Percentiles rank a stretch among this genome's conserved stretches.
These are phyloP conservation scores for Cyclotella choctawhatcheeana DNA, from an alignment of 108 stramenopile species.

Conservation along the genomic window DNA sequence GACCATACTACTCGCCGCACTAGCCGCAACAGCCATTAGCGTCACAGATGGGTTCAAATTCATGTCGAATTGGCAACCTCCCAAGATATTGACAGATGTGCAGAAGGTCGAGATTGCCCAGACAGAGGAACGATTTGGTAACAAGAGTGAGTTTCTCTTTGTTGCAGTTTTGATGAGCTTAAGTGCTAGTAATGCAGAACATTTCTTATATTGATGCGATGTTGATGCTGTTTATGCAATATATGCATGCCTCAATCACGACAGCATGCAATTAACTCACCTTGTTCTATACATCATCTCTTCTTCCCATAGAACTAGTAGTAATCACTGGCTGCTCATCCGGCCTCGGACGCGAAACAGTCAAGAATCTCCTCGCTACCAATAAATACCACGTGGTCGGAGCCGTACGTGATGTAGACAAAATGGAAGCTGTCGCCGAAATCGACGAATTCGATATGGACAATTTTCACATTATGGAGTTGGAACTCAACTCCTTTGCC, in stretches of 20 bases:
- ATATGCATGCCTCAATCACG: too few relatives aligned
- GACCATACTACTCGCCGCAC: constrained; percentile 47
- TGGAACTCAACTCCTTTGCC: constrained; percentile 88
- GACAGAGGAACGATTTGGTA: constrained; percentile 72
- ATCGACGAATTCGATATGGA: constrained; percentile 78
- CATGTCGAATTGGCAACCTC: constrained; percentile 75
- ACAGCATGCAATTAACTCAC: constrained; percentile 1
- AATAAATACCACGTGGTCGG: constrained; percentile 89
- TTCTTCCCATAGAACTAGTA: constrained; percentile 70
- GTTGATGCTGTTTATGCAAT: not conserved
- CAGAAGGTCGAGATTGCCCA: constrained; percentile 60
- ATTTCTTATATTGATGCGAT: too few relatives aligned
- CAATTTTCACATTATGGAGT: constrained; percentile 86
- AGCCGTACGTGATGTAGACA: constrained; percentile 84
- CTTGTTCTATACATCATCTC: not conserved
- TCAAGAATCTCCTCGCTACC: constrained; percentile 77
- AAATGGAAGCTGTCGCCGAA: constrained; percentile 91
- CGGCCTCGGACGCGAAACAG: constrained; percentile 90
- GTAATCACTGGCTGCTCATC: constrained; percentile 90
- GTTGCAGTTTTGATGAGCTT: too few relatives aligned
- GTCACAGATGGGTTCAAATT: constrained; percentile 66
- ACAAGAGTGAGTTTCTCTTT: constrained; percentile 75
- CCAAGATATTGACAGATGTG: constrained; percentile 61
- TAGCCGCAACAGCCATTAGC: constrained; percentile 19
- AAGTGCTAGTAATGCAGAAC: too few relatives aligned